Conservation (phyloP, 2,329 filamentous ascomycete genomes). For the Aspergillus aculeatinus region DNA sequence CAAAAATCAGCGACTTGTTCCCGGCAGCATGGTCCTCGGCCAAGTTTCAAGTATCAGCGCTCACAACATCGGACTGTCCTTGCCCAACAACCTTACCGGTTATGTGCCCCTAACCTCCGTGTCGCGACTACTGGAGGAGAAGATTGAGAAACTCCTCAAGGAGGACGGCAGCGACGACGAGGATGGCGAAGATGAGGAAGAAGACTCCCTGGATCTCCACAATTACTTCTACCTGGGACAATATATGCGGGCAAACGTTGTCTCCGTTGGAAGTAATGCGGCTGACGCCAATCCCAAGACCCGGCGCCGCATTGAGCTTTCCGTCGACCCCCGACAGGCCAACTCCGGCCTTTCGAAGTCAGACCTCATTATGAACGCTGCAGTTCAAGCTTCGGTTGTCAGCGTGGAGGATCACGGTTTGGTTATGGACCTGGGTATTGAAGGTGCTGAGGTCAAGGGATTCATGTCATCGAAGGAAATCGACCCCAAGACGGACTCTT, state of each 20-base stretch:
- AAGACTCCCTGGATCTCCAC: conserved; percentile 62
- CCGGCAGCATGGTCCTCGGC: conserved; percentile 84
- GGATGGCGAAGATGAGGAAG: conserved; percentile 52
- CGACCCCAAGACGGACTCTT: conserved; percentile 62
- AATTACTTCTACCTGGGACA: conserved; percentile 79
- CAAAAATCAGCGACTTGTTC: conserved; percentile 66
- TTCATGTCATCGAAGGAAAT: conserved; percentile 86
- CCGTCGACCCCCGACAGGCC: conserved; percentile 72
- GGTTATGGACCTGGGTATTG: conserved; percentile 85
- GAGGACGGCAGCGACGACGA: conserved; percentile 59
- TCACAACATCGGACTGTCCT: conserved; percentile 73
- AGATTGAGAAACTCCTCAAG: conserved; percentile 66
- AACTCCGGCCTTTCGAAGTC: conserved; percentile 73
- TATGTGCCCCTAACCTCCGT: conserved; percentile 91
- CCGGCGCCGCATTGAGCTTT: conserved; percentile 83
- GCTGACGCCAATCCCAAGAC: conserved; percentile 57
- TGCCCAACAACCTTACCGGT: conserved; percentile 90
- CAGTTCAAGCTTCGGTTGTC: conserved; percentile 80
- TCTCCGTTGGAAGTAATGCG: conserved; percentile 66
- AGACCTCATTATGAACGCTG: conserved; percentile 71
- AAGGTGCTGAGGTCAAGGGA: conserved; percentile 66
- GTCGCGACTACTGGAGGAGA: conserved; percentile 73
- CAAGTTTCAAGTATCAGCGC: conserved; percentile 79
- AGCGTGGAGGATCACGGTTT: conserved; percentile 97
- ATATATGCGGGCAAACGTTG: conserved; percentile 80